Evolutionary conservation across 2,329 filamentous ascomycete species (phyloP).

Genomic region (Pestalotiopsis sp.): DNA sequence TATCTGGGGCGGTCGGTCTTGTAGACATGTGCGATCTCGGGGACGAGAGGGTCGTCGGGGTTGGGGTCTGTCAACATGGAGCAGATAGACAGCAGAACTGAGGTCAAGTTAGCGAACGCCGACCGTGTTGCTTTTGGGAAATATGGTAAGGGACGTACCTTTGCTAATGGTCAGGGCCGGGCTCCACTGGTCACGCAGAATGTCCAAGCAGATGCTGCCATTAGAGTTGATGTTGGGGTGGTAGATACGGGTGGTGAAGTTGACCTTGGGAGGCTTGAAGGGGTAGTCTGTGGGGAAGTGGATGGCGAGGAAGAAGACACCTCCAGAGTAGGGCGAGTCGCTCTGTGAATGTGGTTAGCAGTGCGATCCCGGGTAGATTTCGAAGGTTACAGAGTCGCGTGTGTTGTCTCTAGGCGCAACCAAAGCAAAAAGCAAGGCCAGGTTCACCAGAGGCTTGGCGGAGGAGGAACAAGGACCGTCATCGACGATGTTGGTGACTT

Average conservation of each 20-base stretch:
- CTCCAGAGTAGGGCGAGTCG: constrained; percentile 96
- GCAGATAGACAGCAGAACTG: constrained; percentile 97
- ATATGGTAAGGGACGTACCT: constrained; percentile 58
- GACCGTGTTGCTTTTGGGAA: neutral
- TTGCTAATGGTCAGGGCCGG: constrained; percentile 98
- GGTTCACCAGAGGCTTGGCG: neutral
- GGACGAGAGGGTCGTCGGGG: constrained; percentile 96
- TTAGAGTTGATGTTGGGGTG: constrained; percentile 99
- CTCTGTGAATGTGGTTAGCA: constrained; percentile 56
- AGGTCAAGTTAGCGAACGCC: constrained; percentile 11
- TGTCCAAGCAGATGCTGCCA: constrained; percentile 98
- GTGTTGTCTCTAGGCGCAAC: neutral
- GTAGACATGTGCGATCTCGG: constrained; percentile 99
- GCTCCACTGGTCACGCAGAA: constrained; percentile 98
- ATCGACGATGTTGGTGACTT: constrained; percentile 48
- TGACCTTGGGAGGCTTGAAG: constrained; percentile 99
- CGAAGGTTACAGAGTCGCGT: neutral
- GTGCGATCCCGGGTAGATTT: neutral
- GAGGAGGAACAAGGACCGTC: constrained; percentile 15
- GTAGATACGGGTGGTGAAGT: constrained; percentile 99
- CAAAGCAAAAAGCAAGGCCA: neutral
- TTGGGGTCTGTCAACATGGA: constrained; percentile 99
- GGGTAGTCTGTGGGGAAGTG: constrained; percentile 99
- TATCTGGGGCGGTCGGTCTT: constrained; percentile 97
- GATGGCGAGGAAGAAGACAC: constrained; percentile 98